These are phyloP conservation scores for Camelina sativa DNA, from an alignment of 345 rosid genomes.

Conservation along the genomic window DNA sequence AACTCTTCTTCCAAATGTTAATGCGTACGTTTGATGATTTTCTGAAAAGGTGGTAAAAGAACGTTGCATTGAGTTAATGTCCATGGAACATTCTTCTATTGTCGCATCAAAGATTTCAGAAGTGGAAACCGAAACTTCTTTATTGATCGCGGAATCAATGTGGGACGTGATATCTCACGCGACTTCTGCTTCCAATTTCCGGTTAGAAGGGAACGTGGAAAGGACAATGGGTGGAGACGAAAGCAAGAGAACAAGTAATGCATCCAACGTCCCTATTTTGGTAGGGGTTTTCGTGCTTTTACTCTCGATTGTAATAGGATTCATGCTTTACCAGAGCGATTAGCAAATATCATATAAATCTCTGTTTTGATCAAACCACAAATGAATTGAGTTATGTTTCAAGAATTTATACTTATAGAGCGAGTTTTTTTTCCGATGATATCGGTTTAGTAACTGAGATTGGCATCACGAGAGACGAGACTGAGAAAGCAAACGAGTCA, in stretches of 20 bases:
- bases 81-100: slow-evolving; percentile 60
- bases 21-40: background rate
- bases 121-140: slow-evolving; percentile 61
- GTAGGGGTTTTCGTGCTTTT: slow-evolving; percentile 62
- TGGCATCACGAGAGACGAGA: too few species aligned
- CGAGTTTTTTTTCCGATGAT: background rate
- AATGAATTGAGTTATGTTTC: slow-evolving; percentile 14
- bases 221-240: slow-evolving; percentile 23
- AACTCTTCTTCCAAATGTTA: slow-evolving; percentile 6
- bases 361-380: slow-evolving; percentile 5
- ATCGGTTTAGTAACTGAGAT: background rate
- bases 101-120: slow-evolving; percentile 59
- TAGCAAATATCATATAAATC: slow-evolving; percentile 15
- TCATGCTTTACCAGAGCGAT: slow-evolving; percentile 46
- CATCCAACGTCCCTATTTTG: slow-evolving; percentile 37
- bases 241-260: slow-evolving; percentile 11
- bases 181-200: slow-evolving; percentile 33
- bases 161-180: slow-evolving; percentile 62
- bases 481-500: too few species aligned
- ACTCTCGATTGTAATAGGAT: slow-evolving; percentile 57
- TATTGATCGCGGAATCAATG: slow-evolving; percentile 54
- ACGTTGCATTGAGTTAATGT: slow-evolving; percentile 81
- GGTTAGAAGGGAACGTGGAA: slow-evolving; percentile 40
- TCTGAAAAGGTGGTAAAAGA: slow-evolving; percentile 69
- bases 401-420: background rate